phyloP scores from a whole-genome alignment of 2,329 filamentous ascomycete species.

The Fusarium veterinarium region DNA sequence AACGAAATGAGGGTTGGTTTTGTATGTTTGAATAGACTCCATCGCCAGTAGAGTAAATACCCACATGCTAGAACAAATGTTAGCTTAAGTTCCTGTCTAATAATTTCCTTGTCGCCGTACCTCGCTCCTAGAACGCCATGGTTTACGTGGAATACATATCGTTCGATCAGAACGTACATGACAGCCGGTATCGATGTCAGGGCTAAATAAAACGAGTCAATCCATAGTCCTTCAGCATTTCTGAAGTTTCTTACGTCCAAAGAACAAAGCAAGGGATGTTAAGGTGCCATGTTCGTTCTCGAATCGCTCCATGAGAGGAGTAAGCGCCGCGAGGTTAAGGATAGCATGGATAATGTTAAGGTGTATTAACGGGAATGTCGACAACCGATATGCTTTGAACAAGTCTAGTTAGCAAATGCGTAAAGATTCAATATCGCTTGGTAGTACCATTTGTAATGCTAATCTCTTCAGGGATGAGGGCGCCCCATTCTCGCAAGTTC shows the following conservation, averaged over 20 bases:
- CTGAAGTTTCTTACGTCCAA: slow-evolving; percentile 78
- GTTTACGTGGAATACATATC: slow-evolving; percentile 76
- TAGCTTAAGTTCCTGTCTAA: neutral
- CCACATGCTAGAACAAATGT: slow-evolving; percentile 75
- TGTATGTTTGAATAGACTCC: slow-evolving; percentile 88
- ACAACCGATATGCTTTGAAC: slow-evolving; percentile 83
- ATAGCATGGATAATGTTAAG: slow-evolving; percentile 81
- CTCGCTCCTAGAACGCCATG: slow-evolving; percentile 84
- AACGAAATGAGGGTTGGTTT: slow-evolving; percentile 80
- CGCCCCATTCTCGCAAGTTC: slow-evolving; percentile 80
- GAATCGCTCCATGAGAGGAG: slow-evolving; percentile 92
- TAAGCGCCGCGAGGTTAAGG: slow-evolving; percentile 82
- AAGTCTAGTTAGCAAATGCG: slow-evolving; percentile 11
- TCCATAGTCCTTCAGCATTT: neutral
- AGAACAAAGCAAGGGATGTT: slow-evolving; percentile 86
- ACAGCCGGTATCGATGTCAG: slow-evolving; percentile 85
- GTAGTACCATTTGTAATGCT: slow-evolving; percentile 73
- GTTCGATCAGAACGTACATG: slow-evolving; percentile 83
- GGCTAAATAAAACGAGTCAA: slow-evolving; percentile 59
- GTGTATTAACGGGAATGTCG: slow-evolving; percentile 92
- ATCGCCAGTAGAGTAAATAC: slow-evolving; percentile 87
- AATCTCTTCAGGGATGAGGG: slow-evolving; percentile 81
- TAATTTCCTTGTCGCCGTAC: slow-evolving; percentile 58
- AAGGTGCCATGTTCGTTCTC: slow-evolving; percentile 93
- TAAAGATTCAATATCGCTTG: neutral